phyloP scores from a whole-genome alignment of 1,139 yeast species.

The Taiozyma sp. region DNA sequence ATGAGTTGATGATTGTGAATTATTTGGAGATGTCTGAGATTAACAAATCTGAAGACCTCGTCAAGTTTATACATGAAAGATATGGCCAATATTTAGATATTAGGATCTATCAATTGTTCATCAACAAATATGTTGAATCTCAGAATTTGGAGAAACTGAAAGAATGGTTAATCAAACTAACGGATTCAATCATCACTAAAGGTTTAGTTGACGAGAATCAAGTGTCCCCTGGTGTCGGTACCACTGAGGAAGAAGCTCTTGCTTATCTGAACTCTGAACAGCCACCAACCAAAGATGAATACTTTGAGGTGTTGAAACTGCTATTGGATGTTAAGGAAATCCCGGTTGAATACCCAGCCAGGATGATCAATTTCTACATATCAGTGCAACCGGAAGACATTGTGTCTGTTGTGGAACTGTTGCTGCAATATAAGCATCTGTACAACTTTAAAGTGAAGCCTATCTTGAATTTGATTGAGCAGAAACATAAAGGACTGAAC shows the following conservation, averaged over 20 bases:
- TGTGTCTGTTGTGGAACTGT: slow-evolving; percentile 11
- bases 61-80: slow-evolving; percentile 1
- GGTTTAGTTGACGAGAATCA: slow-evolving; percentile 9
- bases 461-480: slow-evolving; percentile 4
- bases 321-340: slow-evolving; percentile 6
- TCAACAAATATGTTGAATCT: slow-evolving; percentile 10
- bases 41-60: slow-evolving; percentile 23
- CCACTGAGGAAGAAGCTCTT: slow-evolving; percentile 14
- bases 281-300: slow-evolving; percentile 13
- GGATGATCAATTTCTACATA: slow-evolving; percentile 16
- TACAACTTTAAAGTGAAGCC: slow-evolving; percentile 14
- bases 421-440: slow-evolving; percentile 14
- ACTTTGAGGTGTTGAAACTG: slow-evolving; percentile 7
- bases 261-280: slow-evolving; percentile 12
- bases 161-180: slow-evolving; percentile 11
- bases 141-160: slow-evolving; percentile 7
- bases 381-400: slow-evolving; percentile 4
- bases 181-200: slow-evolving; percentile 3
- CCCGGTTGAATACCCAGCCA: background rate
- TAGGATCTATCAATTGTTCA: slow-evolving; percentile 15
- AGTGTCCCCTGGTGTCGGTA: slow-evolving; percentile 15
- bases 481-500: background rate
- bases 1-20: slow-evolving; percentile 30
- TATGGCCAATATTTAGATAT: slow-evolving; percentile 14
- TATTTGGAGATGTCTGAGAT: slow-evolving; percentile 26